Evolutionary conservation across 2,329 filamentous ascomycete species (phyloP), one percentile per base, ranked within the genome.

Genomic region (Fusarium sp.): DNA sequence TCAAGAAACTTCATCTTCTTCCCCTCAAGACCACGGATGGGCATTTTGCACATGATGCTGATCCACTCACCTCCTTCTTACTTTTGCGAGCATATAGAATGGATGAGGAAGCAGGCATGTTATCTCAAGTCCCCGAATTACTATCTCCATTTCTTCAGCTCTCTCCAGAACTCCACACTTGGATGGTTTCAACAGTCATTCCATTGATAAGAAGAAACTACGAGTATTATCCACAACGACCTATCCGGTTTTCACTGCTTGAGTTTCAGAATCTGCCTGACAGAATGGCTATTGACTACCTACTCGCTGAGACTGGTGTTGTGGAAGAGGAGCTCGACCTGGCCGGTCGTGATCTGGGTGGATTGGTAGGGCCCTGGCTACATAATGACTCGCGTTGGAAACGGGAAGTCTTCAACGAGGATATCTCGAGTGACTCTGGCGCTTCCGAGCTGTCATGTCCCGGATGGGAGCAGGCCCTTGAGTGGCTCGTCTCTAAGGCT

Each of bases 331-430:
- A 81, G 4, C 63, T 79, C 19, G 60, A 71, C 2, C 75, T 82
- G 37, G 75, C 90, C 47, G 88, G 87, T 2, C 85, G 90, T 57
- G 91, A 94, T 73, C 74, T 94, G 56, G 86, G 87, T 65, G 87
- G 89, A 0, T 75, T 94, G 37, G 80, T 94, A 49, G 89, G 88
- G 0, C 92, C 92, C 3, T 95, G 92, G 92, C 81, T 94, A 48
- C 88, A 91, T 72, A 88, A 88, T 45, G 83, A 88, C 50, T 83
- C 79, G 20, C 85, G 89, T 54, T 89, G 90, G 81, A 85, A 60
- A 22, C 47, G 60, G 2, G 51, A 65, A 25, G 46, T 62, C 41
- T 56, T 57, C 20, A 52, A 44, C 14, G 37, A 49, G 30, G 53
- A 58, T 32, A 30, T 35, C 17, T 44, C 57, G 14, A 51, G 37